Base-by-base conservation (phyloP, 192 early-diverging fungal species). In the Coemansia sp. region DNA sequence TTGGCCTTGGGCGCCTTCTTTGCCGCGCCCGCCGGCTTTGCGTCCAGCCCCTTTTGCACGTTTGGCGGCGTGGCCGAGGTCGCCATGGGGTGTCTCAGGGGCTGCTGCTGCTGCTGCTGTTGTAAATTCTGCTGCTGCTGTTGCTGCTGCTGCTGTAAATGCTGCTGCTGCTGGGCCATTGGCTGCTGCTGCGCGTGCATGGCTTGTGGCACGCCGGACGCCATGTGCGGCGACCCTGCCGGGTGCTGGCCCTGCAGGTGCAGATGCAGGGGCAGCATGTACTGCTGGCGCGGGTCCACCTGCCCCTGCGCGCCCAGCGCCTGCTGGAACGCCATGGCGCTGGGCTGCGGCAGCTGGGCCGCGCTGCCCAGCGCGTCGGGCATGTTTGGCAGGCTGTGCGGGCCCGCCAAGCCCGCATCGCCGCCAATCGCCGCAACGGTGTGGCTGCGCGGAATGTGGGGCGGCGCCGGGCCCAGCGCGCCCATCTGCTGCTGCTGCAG, bases 1-100 rank as follows among this genome's bases (percentile, higher is more conserved):
- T 69, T 76, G 42, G 73, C 24, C 31, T 65, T 65, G 16, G 63
- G 42, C 16, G 46, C 24, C 63, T 76, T 76, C 31, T 69, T 75
- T 2, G 43, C 11, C 2, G 25, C 54, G 3, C 6, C 28, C 4
- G 38, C 5, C 8, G 22, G 54, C 27, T 56, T 30, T 11, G 54
- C 40, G 0, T 23, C 35, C 5, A 30, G 54, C 5, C 40, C 33
- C 23, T 40, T 25, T 19, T 56, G 35, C 14, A 18, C 0, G 10
- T 24, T 30, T 3, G 54, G 54, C 18, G 32, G 54, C 5, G 54
- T 32, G 7, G 14, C 22, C 38, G 54, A 50, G 42, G 25, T 28
- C 27, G 48, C 48, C 24, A n/a, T 27, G 18, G 50, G 50, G 18
- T 24, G 42, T 44, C n/a, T 14, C 16, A 19, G 42, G n/a, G 2